These are phyloP conservation scores for Eucalyptus grandis DNA, from an alignment of 345 rosid genomes.

Conservation along the genomic window DNA sequence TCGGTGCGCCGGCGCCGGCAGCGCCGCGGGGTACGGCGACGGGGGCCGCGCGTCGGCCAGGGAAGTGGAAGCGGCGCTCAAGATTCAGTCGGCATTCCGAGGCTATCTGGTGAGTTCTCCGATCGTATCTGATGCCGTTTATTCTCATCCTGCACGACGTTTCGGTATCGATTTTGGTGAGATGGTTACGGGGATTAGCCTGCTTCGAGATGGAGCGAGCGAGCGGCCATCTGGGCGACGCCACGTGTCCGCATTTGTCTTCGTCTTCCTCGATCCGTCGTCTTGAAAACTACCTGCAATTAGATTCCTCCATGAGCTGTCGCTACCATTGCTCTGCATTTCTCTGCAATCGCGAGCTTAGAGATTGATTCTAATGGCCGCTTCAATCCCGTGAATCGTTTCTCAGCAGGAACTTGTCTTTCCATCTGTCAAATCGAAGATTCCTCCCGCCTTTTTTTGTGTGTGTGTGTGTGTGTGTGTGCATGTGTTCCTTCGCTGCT, in stretches of 20 bases:
- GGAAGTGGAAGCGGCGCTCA: constrained; percentile 44
- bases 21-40: constrained; percentile 7
- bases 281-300: not conserved
- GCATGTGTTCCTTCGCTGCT: not conserved
- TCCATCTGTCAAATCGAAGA: not conserved
- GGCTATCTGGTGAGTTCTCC: constrained; percentile 65
- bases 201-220: not conserved
- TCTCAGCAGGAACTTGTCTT: not conserved
- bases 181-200: not conserved
- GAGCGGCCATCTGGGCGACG: not conserved
- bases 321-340: not conserved
- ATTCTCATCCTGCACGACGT: not conserved
- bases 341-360: not conserved
- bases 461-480: no score
- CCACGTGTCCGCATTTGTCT: not conserved
- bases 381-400: not conserved
- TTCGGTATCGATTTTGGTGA: not conserved
- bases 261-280: not conserved
- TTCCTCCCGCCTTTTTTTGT: not conserved
- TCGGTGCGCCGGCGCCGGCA: constrained; percentile 15
- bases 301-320: not conserved
- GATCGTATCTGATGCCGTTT: not conserved
- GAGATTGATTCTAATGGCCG: not conserved
- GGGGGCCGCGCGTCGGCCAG: constrained; percentile 1
- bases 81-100: constrained; percentile 79